These are phyloP conservation scores for Malassezia obtusa DNA, from an alignment of 1,284 basidiomycete genomes.

Conservation along the genomic window DNA sequence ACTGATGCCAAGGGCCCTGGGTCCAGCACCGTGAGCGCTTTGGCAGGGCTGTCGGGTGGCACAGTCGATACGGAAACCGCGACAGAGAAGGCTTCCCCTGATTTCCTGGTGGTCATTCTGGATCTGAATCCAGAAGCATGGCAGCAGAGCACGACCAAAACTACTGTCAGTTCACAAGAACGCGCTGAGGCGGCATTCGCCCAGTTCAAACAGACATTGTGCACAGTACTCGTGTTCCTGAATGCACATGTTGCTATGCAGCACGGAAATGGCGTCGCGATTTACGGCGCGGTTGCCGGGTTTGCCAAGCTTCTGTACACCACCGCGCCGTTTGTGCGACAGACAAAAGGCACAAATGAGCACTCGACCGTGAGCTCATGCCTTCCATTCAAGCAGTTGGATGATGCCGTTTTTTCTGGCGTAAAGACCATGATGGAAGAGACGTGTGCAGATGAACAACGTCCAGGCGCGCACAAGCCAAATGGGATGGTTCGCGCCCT, in stretches of 20 bases:
- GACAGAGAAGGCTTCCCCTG: conserved; percentile 13
- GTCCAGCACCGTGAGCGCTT: neutral
- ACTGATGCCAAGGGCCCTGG: neutral
- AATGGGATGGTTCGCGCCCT: conserved; percentile 14
- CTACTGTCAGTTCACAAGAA: neutral
- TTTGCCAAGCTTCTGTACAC: conserved; percentile 10
- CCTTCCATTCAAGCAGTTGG: conserved; percentile 29
- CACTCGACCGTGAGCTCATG: neutral
- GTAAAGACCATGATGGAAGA: conserved; percentile 14
- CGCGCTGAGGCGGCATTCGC: conserved; percentile 14
- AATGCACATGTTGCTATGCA: conserved; percentile 83
- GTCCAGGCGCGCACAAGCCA: neutral
- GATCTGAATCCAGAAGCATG: conserved; percentile 38
- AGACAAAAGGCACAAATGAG: neutral
- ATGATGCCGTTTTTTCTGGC: conserved; percentile 30
- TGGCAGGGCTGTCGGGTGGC: neutral
- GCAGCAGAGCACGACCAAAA: conserved; percentile 4
- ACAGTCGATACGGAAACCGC: neutral
- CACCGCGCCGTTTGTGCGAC: conserved; percentile 22
- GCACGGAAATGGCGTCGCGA: conserved; percentile 81
- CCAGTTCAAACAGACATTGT: conserved; percentile 37
- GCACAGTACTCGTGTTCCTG: conserved; percentile 66
- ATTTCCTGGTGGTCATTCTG: conserved; percentile 41
- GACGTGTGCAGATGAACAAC: neutral
- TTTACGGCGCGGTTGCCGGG: conserved; percentile 66